These are phyloP conservation scores for Dentipellis sp. DNA, from an alignment of 768 basidiomycete species.

Conservation along the genomic window DNA sequence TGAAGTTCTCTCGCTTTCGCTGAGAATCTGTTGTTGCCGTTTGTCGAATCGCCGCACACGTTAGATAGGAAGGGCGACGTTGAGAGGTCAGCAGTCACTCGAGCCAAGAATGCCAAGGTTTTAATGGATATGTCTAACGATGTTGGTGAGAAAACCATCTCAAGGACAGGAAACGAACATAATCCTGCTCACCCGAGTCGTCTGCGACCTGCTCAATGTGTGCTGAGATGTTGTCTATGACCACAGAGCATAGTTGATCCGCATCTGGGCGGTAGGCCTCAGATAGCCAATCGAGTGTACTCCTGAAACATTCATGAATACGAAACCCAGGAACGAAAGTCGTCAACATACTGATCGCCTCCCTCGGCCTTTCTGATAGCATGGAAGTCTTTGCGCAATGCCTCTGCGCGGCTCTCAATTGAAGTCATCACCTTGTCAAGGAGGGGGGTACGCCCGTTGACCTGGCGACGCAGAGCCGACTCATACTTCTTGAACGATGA, in stretches of 20 bases:
- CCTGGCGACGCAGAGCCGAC: conserved; percentile 46
- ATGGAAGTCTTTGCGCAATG: conserved; percentile 52
- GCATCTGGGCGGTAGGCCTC: not conserved
- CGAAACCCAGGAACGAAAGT: not conserved
- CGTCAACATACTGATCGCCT: conserved; percentile 32
- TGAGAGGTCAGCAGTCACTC: conserved; percentile 10
- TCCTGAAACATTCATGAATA: not conserved
- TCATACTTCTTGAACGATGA: conserved; percentile 55
- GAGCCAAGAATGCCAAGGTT: conserved; percentile 11
- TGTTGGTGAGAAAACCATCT: too few relatives aligned
- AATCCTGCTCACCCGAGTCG: not conserved
- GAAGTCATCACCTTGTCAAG: conserved; percentile 47
- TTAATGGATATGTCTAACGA: conserved; percentile 6
- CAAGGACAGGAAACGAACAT: not conserved
- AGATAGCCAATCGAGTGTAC: not conserved
- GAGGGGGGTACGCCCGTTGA: conserved; percentile 55
- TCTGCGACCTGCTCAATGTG: not conserved
- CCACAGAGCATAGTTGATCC: not conserved
- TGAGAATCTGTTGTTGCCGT: conserved; percentile 37
- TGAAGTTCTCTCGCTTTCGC: conserved; percentile 31
- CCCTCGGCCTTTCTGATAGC: conserved; percentile 33
- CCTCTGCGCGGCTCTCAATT: conserved; percentile 50
- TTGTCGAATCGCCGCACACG: not conserved
- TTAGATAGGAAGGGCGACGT: conserved; percentile 9
- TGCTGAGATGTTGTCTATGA: not conserved